Conservation (phyloP, 805 yeast species). For the Lipomyces sp. region DNA sequence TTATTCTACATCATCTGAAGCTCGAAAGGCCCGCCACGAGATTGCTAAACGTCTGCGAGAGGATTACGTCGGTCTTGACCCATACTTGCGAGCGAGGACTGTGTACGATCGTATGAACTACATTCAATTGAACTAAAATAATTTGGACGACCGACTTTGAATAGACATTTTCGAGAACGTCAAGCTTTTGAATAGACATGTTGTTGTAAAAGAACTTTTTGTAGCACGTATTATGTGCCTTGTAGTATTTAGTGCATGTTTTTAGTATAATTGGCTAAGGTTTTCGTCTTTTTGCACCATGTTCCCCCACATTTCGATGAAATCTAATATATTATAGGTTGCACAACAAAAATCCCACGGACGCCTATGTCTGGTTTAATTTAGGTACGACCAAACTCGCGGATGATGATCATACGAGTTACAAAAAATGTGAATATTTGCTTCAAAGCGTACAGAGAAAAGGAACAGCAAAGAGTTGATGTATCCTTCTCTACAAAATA, state of each 20-base stretch:
- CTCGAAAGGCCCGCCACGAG: constrained; percentile 56
- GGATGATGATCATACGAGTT: background rate
- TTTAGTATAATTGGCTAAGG: background rate
- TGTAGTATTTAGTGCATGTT: background rate
- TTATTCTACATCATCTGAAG: constrained; percentile 53
- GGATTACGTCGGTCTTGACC: constrained; percentile 75
- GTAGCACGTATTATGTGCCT: constrained; percentile 3
- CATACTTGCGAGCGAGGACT: constrained; percentile 78
- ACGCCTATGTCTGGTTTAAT: background rate
- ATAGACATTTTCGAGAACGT: background rate
- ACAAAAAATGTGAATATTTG: background rate
- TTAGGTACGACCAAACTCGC: background rate
- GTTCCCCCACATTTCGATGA: background rate
- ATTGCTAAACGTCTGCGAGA: constrained; percentile 54
- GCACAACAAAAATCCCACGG: background rate
- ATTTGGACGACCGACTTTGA: background rate
- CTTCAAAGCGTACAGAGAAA: background rate
- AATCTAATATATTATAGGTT: background rate
- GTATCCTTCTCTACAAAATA: constrained; percentile 24
- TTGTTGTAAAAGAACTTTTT: background rate
- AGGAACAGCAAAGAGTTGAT: background rate
- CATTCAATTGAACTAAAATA: constrained; percentile 11
- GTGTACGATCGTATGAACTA: constrained; percentile 77
- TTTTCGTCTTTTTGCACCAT: background rate
- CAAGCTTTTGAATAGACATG: background rate